Evolutionary conservation across 495 filamentous ascomycete species (phyloP).

Genomic region (Annulohypoxylon moriforme): DNA sequence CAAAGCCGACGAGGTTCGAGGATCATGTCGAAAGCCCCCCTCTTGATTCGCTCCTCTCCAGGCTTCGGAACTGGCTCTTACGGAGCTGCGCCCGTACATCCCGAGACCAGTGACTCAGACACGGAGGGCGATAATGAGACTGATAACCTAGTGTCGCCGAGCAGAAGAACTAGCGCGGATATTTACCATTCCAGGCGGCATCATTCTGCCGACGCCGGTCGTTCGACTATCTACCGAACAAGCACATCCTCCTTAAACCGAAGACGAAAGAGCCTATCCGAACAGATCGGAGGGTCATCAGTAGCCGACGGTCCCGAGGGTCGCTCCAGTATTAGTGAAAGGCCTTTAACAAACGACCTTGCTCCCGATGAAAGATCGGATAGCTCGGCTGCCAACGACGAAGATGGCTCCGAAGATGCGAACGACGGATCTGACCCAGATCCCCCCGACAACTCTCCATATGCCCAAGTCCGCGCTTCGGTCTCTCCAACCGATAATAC

Average conservation of each 20-base stretch:
- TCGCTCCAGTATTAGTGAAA: constrained; percentile 59
- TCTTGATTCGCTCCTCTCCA: constrained; percentile 69
- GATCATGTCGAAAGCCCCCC: constrained; percentile 66
- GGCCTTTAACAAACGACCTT: constrained; percentile 50
- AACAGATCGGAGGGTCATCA: constrained; percentile 56
- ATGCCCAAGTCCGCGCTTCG: constrained; percentile 80
- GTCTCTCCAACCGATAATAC: constrained; percentile 79
- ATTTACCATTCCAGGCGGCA: constrained; percentile 27
- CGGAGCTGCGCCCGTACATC: constrained; percentile 38
- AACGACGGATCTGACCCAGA: constrained; percentile 58
- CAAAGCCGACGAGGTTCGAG: constrained; percentile 34
- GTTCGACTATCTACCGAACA: constrained; percentile 20
- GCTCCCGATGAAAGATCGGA: constrained; percentile 44
- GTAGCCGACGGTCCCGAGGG: constrained; percentile 58
- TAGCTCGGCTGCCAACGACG: constrained; percentile 36
- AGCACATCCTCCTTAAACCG: constrained; percentile 42
- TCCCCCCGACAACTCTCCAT: constrained; percentile 71
- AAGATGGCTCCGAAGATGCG: constrained; percentile 45
- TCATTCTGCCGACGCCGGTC: constrained; percentile 33
- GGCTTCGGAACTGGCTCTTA: constrained; percentile 55
- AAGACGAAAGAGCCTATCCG: constrained; percentile 49
- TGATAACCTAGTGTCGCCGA: constrained; percentile 2
- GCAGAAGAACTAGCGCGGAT: constrained; percentile 30
- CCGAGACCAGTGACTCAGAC: constrained; percentile 29
- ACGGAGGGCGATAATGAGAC: constrained; percentile 27